Evolutionary conservation across 169 alveolate genomes (phyloP).

Genomic region (Babesia caballi): DNA sequence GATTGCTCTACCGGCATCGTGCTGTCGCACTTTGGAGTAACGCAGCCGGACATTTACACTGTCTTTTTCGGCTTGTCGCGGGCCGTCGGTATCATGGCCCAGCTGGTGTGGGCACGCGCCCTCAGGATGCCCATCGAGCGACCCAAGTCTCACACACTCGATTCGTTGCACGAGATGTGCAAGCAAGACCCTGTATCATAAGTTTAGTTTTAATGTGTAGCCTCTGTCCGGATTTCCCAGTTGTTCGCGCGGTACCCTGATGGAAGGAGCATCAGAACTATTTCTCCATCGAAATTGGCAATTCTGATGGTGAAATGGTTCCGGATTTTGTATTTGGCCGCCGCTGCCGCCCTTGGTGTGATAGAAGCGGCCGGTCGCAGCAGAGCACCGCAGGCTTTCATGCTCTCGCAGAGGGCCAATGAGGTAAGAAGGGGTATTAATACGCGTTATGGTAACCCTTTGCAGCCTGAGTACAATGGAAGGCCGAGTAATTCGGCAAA

Average conservation of each 20-base stretch:
- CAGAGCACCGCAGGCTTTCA: background rate
- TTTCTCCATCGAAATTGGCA: background rate
- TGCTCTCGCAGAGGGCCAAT: background rate
- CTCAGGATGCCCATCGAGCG: slow-evolving; percentile 65
- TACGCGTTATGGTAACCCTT: too few relatives aligned
- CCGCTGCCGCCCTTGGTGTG: background rate
- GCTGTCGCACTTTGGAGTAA: slow-evolving; percentile 86
- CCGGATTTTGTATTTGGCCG: background rate
- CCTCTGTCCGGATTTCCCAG: background rate
- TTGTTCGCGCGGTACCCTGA: background rate
- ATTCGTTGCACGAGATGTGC: slow-evolving; percentile 25
- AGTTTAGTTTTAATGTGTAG: slow-evolving; percentile 1
- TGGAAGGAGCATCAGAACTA: background rate
- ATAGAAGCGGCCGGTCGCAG: background rate
- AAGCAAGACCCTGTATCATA: background rate
- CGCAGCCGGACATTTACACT: slow-evolving; percentile 88
- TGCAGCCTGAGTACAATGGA: background rate
- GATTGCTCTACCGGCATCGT: slow-evolving; percentile 94
- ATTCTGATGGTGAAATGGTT: slow-evolving; percentile 5
- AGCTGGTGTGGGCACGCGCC: slow-evolving; percentile 68
- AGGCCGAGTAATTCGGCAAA: background rate
- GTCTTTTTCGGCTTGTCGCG: slow-evolving; percentile 93
- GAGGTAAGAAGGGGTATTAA: background rate
- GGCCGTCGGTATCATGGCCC: slow-evolving; percentile 90
- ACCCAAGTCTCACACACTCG: slow-evolving; percentile 63